Conservation (phyloP, 148 eudicot species). For the Cornus suecica region DNA sequence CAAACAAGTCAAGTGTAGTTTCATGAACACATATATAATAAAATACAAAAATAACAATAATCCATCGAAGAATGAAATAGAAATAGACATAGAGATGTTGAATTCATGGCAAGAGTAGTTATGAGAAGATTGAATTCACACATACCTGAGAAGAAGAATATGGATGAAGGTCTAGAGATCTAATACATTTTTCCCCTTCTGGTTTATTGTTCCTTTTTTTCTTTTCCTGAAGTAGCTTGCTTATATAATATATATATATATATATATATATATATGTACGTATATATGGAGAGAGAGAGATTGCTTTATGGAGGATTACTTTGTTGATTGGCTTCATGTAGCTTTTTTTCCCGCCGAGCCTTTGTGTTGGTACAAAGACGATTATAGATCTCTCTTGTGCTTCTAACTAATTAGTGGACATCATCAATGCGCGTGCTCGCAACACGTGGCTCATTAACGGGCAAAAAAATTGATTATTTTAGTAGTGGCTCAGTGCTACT, state of each 20-base stretch:
- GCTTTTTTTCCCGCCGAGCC: conserved; percentile 9
- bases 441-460: too few species aligned
- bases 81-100: not conserved
- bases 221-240: too few species aligned
- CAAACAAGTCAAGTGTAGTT: not conserved
- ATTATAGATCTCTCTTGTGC: not conserved
- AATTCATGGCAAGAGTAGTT: not conserved
- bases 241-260: not conserved
- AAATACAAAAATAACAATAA: not conserved
- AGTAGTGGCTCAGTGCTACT: too few species aligned
- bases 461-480: too few species aligned
- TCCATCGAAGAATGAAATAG: not conserved
- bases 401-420: not conserved
- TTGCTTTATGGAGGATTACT: not conserved
- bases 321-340: conserved; percentile 12
- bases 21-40: not conserved
- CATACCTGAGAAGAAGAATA: not conserved
- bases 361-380: not conserved
- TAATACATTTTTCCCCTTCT: not conserved
- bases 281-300: not conserved
- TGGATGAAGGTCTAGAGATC: not conserved
- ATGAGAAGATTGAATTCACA: not conserved
- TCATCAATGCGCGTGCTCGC: not conserved
- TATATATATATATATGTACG: not conserved
- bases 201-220: not conserved